These are phyloP conservation scores for Phytopythium vexans DNA, from an alignment of 352 stramenopile species.

Conservation along the genomic window DNA sequence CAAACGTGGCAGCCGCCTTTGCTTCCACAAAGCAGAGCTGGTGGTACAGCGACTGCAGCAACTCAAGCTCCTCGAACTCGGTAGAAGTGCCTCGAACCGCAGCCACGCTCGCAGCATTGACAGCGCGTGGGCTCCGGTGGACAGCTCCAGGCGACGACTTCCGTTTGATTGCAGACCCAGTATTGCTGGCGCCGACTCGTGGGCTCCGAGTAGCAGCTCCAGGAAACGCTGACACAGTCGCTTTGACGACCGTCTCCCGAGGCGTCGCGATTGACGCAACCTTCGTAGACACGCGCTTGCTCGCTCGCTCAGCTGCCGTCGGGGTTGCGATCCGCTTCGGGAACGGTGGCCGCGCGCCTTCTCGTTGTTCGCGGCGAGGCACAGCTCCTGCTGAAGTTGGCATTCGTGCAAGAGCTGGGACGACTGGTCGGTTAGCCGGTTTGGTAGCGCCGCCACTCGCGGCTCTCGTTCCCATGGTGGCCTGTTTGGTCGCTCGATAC, in stretches of 20 bases:
- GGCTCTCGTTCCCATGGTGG: no score
- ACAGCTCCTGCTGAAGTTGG: no score
- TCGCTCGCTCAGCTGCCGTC: slow-evolving; percentile 6
- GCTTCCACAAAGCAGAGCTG: slow-evolving; percentile 51
- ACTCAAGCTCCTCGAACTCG: slow-evolving; percentile 36
- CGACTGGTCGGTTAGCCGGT: no score
- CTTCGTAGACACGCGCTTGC: not conserved
- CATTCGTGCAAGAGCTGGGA: no score
- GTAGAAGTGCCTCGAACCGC: not conserved
- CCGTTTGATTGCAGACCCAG: not conserved
- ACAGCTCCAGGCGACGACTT: no score
- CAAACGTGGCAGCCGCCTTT: slow-evolving; percentile 30
- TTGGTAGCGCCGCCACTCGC: no score
- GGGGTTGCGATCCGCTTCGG: slow-evolving; percentile 14
- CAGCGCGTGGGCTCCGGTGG: no score
- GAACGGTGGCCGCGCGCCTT: slow-evolving; percentile 8
- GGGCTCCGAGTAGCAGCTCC: not conserved
- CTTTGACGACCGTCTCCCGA: not conserved
- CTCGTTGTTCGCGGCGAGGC: no score
- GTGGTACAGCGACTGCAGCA: slow-evolving; percentile 45
- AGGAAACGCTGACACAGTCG: not conserved
- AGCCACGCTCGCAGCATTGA: not conserved
- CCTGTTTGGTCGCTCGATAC: slow-evolving; percentile 39
- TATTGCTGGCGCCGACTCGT: not conserved
- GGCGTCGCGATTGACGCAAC: no score